Base-by-base conservation (phyloP, 768 basidiomycete genomes). In the Trametes sanguinea region DNA sequence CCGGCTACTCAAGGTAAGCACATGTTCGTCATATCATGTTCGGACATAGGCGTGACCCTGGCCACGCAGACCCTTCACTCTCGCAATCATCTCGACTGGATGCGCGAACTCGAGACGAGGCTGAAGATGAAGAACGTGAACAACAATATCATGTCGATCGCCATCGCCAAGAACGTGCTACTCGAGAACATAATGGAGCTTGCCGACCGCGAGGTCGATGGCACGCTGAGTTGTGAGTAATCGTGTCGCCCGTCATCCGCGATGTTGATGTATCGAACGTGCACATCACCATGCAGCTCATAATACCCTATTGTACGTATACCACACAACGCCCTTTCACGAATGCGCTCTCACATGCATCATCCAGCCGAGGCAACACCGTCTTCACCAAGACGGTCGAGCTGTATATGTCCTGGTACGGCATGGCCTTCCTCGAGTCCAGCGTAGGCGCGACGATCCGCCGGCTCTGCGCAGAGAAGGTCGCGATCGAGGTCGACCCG, bases 401-500 rank as follows among this genome's bases (percentile, higher is more conserved):
- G 68, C 75, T 86, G 5, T 87, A 85, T 67, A 92, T 95, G 85
- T 78, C 80, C n/a, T 86, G 85, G 77, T 90, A 93, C 68, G 92
- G 92, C n/a, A 85, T 79, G 68, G 77, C 78, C 1, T 94, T 93
- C 69, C 80, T 96, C 22, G 91, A 94, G 69, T 84, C 85, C 11
- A 91, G 90, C 68, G 82, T 96, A 44, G 93, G 92, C 5, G 72
- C 74, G 30, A 80, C 85, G 45, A 80, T 96, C 47, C 86, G 89
- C 52, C 80, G 82, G 43, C 76, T 95, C 52, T 89, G 85, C 71
- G 73, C 80, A 14, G 91, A 93, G 65, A 86, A 86, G 70, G 78
- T 94, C 63, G 80, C 84, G 22, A 88, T 95, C 56, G 94, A 95
- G 73, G 88, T 93, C 27, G 91, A 94, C 72, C 89, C 91, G 13